Conservation (phyloP, 805 yeast genomes). For the Debaryomyces tyrocola region DNA sequence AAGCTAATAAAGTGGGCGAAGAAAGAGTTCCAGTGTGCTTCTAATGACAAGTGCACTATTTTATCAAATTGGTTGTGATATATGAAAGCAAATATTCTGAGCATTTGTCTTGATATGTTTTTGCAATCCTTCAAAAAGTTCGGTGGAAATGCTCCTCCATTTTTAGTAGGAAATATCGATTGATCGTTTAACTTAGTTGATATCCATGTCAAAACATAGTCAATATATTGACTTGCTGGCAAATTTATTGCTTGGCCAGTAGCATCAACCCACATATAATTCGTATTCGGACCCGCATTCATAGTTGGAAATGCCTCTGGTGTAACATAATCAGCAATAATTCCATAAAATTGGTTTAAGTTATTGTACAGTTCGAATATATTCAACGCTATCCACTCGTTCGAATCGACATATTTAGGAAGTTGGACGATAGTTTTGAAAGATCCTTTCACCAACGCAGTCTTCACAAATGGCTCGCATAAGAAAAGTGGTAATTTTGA, state of each 20-base stretch:
- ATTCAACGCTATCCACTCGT: slow-evolving; percentile 95
- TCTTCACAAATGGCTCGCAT: slow-evolving; percentile 89
- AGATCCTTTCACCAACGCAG: slow-evolving; percentile 94
- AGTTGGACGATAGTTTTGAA: slow-evolving; percentile 93
- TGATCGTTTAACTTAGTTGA: slow-evolving; percentile 86
- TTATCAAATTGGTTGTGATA: slow-evolving; percentile 94
- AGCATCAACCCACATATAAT: slow-evolving; percentile 87
- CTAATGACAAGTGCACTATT: slow-evolving; percentile 85
- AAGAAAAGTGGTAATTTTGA: slow-evolving; percentile 60
- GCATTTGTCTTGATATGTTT: slow-evolving; percentile 88
- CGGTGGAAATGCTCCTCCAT: slow-evolving; percentile 87
- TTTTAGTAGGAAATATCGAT: slow-evolving; percentile 85
- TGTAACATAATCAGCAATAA: slow-evolving; percentile 87
- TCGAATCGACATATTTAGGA: slow-evolving; percentile 91
- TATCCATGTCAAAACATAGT: slow-evolving; percentile 88
- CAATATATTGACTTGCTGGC: slow-evolving; percentile 93
- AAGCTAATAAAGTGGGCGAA: slow-evolving; percentile 93
- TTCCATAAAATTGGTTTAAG: slow-evolving; percentile 83
- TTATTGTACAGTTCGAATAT: slow-evolving; percentile 87
- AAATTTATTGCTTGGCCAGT: slow-evolving; percentile 74
- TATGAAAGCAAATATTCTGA: slow-evolving; percentile 91
- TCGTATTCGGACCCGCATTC: slow-evolving; percentile 94
- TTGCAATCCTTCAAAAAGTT: slow-evolving; percentile 79
- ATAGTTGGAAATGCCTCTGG: slow-evolving; percentile 88
- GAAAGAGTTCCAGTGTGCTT: slow-evolving; percentile 97